Percentiles rank a stretch among this genome's conserved stretches.
Conservation (phyloP, 2,329 filamentous ascomycete genomes). For the Penicillium sp. region DNA sequence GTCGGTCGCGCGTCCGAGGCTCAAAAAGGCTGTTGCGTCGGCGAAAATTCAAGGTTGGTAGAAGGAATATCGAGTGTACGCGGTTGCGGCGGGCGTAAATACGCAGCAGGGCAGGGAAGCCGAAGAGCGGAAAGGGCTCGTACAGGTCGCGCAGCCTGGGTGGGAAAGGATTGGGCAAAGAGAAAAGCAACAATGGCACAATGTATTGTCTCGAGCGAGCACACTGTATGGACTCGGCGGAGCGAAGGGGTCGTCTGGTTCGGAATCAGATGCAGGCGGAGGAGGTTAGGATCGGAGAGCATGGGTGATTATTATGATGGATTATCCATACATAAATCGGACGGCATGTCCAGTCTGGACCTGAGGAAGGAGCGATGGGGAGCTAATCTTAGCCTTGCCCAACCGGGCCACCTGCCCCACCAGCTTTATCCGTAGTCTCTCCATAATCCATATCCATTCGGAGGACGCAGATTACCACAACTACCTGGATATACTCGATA, state of each 20-base stretch:
- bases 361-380: background rate
- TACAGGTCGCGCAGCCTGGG: background rate
- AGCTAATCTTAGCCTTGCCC: background rate
- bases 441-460: background rate
- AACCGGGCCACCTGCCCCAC: background rate
- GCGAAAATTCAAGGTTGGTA: background rate
- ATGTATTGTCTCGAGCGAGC: background rate
- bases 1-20: background rate
- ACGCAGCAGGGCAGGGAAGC: background rate
- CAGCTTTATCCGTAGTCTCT: background rate
- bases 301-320: background rate
- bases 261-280: background rate
- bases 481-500: too few relatives aligned
- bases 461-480: too few relatives aligned
- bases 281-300: background rate
- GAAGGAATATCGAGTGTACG: background rate
- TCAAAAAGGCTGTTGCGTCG: background rate
- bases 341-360: background rate
- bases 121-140: background rate
- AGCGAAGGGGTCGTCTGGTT: background rate
- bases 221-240: background rate
- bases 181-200: background rate
- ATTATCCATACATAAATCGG: background rate
- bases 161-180: background rate
- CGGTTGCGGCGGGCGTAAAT: slow-evolving; percentile 3